Evolutionary conservation across 2,329 filamentous ascomycete genomes (phyloP).

Genomic region (Pseudogymnoascus sp.): DNA sequence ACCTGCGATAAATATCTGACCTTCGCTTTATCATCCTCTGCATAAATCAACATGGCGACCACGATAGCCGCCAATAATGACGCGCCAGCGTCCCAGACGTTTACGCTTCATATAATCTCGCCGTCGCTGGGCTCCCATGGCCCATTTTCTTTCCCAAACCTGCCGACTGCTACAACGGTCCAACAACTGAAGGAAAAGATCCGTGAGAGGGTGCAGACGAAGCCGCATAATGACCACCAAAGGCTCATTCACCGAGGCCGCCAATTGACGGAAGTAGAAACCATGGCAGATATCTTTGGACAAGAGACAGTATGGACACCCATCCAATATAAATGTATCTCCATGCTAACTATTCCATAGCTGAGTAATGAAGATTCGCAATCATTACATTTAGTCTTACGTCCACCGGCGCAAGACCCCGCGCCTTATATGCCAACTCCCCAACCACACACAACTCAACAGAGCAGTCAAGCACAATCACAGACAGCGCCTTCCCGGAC

Average conservation of each 20-base stretch:
- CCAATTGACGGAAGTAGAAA: constrained; percentile 45
- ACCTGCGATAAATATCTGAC: not conserved
- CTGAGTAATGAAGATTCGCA: constrained; percentile 39
- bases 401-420: constrained; percentile 27
- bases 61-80: not conserved
- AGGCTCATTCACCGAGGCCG: constrained; percentile 53
- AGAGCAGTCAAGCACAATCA: not conserved
- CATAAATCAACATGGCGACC: constrained; percentile 7
- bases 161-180: constrained; percentile 44
- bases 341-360: constrained; percentile 29
- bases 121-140: constrained; percentile 46
- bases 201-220: constrained; percentile 37
- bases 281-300: constrained; percentile 48
- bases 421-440: not conserved
- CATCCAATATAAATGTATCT: not conserved
- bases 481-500: not conserved
- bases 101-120: constrained; percentile 51
- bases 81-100: constrained; percentile 25
- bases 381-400: constrained; percentile 45
- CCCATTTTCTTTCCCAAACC: constrained; percentile 40
- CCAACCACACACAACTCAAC: not conserved
- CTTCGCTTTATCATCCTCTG: not conserved
- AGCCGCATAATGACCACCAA: constrained; percentile 46
- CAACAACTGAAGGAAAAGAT: constrained; percentile 51
- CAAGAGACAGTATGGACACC: constrained; percentile 39